Base-by-base conservation (phyloP, 495 filamentous ascomycete species). In the Neurospora sp. region DNA sequence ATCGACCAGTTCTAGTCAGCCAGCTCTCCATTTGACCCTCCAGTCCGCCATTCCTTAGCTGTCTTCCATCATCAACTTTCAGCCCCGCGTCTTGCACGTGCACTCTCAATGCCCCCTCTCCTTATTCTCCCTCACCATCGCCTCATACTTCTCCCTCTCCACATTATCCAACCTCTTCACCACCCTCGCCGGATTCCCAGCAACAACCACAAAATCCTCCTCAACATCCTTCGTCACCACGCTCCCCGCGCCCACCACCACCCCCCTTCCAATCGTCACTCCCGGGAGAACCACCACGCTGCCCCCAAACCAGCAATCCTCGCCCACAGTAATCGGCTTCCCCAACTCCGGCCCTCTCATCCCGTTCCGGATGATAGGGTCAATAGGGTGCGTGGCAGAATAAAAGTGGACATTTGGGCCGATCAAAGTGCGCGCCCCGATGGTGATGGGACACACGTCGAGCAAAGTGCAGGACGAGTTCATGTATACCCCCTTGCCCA, bases 241-340 rank as follows among this genome's bases (percentile, higher is more conserved):
- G 80, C 91, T 93, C 0, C 93, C 93, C n/a, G 95, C 93, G 0
- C 93, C 94, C 76, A 97, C 86, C 0, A 90, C 90, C 2, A 84
- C 84, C 1, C 93, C 91, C 44, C 85, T 85, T 0, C 95, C 94
- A 74, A 97, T 90, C 8, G 85, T 95, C 35, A 98, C 92, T 0
- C 95, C 95, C 0, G 93, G 90, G 20, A 92, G 80, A 8, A 98
- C 85, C 46, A 86, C 87, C 10, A 92, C 93, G 79, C 91, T 91
- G 0, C 94, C 94, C 0, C 92, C 93, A 37, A 98, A 80, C 94
- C 95, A 98, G 76, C 93, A 96, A 80, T 97, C 95, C 77, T 96
- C 92, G 0, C 91, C 93, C 73, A 97, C 90, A 16, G 83, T 86
- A 75, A 98, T 92, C 20, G 92, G 90, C 72, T 87, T 89, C 1